Conservation (phyloP, 768 basidiomycete genomes). For the Kwoniella europaea region DNA sequence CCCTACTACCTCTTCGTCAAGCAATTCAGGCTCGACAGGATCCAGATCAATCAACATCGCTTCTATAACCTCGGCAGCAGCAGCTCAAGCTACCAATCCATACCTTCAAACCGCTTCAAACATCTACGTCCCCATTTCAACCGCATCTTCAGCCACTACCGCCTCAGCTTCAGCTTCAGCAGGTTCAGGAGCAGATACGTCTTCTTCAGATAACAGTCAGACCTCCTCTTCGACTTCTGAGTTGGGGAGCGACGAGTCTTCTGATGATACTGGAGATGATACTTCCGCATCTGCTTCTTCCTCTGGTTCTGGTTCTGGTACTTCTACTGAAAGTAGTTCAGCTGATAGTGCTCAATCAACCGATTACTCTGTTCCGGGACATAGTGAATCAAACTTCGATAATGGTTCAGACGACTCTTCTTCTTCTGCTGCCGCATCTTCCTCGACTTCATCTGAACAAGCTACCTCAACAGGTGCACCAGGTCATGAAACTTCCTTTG, state of each 20-base stretch:
- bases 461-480: slow-evolving; percentile 8
- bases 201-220: slow-evolving; percentile 14
- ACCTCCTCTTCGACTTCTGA: slow-evolving; percentile 1
- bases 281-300: slow-evolving; percentile 18
- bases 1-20: slow-evolving; percentile 1
- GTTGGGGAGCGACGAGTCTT: slow-evolving; percentile 2
- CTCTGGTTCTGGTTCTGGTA: slow-evolving; percentile 12
- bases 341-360: slow-evolving; percentile 3
- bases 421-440: slow-evolving; percentile 15
- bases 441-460: not conserved
- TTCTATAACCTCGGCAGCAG: slow-evolving; percentile 6
- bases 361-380: slow-evolving; percentile 24
- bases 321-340: slow-evolving; percentile 1
- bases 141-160: not conserved
- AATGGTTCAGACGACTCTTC: slow-evolving; percentile 12
- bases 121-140: slow-evolving; percentile 14
- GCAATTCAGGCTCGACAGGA: slow-evolving; percentile 12
- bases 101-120: slow-evolving; percentile 22
- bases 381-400: slow-evolving; percentile 8
- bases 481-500: slow-evolving; percentile 18
- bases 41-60: slow-evolving; percentile 7
- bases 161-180: slow-evolving; percentile 1
- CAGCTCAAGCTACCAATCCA: slow-evolving; percentile 17
- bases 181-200: slow-evolving; percentile 17
- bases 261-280: slow-evolving; percentile 11